These are phyloP conservation scores for Aphanomyces astaci DNA, from an alignment of 352 stramenopile genomes.

Conservation along the genomic window DNA sequence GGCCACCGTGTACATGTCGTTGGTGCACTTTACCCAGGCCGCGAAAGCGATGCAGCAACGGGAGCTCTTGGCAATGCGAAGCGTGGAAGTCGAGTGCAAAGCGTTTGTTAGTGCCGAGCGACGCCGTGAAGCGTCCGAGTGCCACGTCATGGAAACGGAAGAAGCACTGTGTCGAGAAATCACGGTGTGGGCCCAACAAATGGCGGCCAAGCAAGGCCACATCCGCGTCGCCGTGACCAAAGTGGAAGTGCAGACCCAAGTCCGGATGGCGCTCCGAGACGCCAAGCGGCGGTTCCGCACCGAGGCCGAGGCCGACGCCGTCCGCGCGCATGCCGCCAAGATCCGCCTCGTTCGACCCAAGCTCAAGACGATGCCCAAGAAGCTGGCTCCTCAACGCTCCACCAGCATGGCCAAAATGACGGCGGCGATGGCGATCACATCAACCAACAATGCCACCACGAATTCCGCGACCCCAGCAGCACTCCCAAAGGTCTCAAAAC, in stretches of 20 bases:
- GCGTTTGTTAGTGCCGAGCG: neutral
- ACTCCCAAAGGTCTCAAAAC: neutral
- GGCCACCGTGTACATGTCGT: slow-evolving; percentile 42
- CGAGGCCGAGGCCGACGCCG: neutral
- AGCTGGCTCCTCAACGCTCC: neutral
- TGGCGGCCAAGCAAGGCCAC: neutral
- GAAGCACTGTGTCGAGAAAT: slow-evolving; percentile 13
- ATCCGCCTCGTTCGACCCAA: neutral
- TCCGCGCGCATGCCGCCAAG: slow-evolving; percentile 4
- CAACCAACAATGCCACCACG: neutral
- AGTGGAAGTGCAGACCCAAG: slow-evolving; percentile 7
- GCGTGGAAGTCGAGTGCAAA: neutral
- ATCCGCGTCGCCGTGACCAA: neutral
- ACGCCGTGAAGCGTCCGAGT: neutral
- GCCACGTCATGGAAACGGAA: neutral
- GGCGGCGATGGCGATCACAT: neutral
- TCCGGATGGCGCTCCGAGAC: neutral
- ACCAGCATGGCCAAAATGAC: neutral
- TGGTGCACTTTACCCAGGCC: slow-evolving; percentile 35
- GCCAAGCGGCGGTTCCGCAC: neutral
- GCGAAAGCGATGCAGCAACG: slow-evolving; percentile 42
- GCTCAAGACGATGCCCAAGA: neutral
- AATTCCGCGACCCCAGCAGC: neutral
- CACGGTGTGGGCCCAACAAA: neutral
- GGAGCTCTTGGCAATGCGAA: slow-evolving; percentile 39